These are phyloP conservation scores for Datisca glomerata DNA, from an alignment of 306 rosid genomes.

Conservation along the genomic window DNA sequence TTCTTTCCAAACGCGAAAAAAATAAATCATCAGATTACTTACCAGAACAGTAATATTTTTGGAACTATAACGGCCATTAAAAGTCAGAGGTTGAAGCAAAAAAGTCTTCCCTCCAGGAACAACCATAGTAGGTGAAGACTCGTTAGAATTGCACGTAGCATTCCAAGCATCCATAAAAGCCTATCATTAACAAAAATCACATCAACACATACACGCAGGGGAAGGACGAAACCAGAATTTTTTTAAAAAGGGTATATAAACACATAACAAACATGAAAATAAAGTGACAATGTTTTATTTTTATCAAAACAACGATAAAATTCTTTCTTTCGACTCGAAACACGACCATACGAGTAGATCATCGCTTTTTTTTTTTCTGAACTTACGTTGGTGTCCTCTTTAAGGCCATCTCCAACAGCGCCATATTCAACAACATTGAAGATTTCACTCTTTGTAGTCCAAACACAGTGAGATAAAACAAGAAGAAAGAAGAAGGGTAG, in stretches of 20 bases:
- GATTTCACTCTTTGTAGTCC: neutral
- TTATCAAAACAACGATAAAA: too few species aligned
- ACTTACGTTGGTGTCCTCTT: slow-evolving; percentile 2
- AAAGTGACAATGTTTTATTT: neutral
- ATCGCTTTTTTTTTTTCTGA: neutral
- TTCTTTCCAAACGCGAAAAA: neutral
- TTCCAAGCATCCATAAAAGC: slow-evolving; percentile 7
- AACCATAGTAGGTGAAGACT: slow-evolving; percentile 1
- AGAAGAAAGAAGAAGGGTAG: neutral
- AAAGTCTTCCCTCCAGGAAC: neutral
- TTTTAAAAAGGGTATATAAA: too few species aligned
- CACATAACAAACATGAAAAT: neutral
- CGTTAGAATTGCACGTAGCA: slow-evolving; percentile 4
- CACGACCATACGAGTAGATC: too few species aligned
- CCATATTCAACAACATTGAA: slow-evolving; percentile 3
- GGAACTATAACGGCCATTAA: neutral
- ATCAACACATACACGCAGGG: neutral
- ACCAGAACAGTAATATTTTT: neutral
- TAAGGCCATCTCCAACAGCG: slow-evolving; percentile 3
- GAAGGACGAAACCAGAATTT: too few species aligned
- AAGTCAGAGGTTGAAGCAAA: slow-evolving; percentile 7
- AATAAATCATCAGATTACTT: neutral
- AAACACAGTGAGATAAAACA: neutral
- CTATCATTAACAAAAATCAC: neutral
- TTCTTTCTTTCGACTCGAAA: too few species aligned